Evolutionary conservation across 805 yeast genomes (phyloP), one percentile per base, ranked within the genome.

Genomic region (Myxozyma mucilagina): DNA sequence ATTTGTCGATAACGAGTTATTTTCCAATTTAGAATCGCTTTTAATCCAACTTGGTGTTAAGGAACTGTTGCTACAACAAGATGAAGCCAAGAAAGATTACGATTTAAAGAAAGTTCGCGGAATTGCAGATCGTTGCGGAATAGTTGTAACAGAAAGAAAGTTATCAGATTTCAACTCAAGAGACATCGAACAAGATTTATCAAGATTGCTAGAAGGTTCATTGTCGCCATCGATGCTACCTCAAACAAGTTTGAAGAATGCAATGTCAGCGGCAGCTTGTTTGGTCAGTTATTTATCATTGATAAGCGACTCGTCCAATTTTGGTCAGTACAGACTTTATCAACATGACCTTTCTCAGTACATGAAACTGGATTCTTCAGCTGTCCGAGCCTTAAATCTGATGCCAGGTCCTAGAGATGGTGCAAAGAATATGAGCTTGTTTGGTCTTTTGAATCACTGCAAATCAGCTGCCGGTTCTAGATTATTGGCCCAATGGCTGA

Each of bases 351-450:
- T 93, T 53, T 78, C 83, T n/a, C 85, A 87, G 65, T 92, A 80
- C 73, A 90, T 94, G 96, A 88, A 89, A 70, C 80, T 94, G 52
- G 99, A 94, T 71, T 84, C 93, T 5, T 85, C 97, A 0, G 96
- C 98, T 0, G 84, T 92, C 56, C 85, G 85, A 59, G 96, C 98
- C 0, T 78, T 94, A 61, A 93, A 93, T 71, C 78, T 94, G 32
- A 90, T 92, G 76, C 96, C 97, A 10, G 73, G 78, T 3, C 75
- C 78, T 7, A 70, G 78, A 31, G 81, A 78, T 57, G 78, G 79
- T 24, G 70, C 77, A 3, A 80, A 82, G 63, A 73, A 84, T 0
- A 76, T 78, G 78, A 87, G 96, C 9, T 75, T 94, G 45, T 92
- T 83, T 71, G 97, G 96, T 31, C 79, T 94, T 47, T 77, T 94